These are phyloP conservation scores for Hypoxylon intermedium DNA, from an alignment of 495 filamentous ascomycete genomes.

Conservation along the genomic window DNA sequence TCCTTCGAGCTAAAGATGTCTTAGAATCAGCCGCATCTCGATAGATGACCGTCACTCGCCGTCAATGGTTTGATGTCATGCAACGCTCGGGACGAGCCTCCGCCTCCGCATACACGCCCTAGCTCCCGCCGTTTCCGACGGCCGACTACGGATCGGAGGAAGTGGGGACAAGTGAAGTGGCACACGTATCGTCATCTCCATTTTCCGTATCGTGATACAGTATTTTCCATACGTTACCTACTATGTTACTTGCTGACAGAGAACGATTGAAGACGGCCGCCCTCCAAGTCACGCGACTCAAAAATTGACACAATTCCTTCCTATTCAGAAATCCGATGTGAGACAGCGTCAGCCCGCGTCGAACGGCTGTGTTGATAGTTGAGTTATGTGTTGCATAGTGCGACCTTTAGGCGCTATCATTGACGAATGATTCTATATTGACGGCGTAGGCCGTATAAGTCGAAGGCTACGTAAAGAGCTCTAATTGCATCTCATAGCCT, in stretches of 20 bases:
- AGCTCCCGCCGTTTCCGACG: conserved; percentile 17
- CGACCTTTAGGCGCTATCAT: background rate
- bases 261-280: too few relatives aligned
- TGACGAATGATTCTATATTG: background rate
- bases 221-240: too few relatives aligned
- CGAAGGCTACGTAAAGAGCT: conserved; percentile 12
- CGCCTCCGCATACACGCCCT: conserved; percentile 11
- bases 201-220: too few relatives aligned
- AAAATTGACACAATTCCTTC: background rate
- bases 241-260: conserved; percentile 2
- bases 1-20: background rate
- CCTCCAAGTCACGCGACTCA: background rate
- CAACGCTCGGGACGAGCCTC: conserved; percentile 12
- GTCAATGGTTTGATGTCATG: conserved; percentile 29
- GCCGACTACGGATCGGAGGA: conserved; percentile 13
- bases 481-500: conserved; percentile 16
- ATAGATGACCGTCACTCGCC: conserved; percentile 15
- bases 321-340: conserved; percentile 1
- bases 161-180: conserved; percentile 3
- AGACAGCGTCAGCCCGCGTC: conserved; percentile 5
- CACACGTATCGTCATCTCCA: conserved; percentile 8
- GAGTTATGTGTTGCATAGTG: too few relatives aligned
- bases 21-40: conserved; percentile 6
- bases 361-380: background rate
- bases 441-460: conserved; percentile 4